Base-by-base conservation (phyloP, 441 rosid species). In the Populus tomentosa region DNA sequence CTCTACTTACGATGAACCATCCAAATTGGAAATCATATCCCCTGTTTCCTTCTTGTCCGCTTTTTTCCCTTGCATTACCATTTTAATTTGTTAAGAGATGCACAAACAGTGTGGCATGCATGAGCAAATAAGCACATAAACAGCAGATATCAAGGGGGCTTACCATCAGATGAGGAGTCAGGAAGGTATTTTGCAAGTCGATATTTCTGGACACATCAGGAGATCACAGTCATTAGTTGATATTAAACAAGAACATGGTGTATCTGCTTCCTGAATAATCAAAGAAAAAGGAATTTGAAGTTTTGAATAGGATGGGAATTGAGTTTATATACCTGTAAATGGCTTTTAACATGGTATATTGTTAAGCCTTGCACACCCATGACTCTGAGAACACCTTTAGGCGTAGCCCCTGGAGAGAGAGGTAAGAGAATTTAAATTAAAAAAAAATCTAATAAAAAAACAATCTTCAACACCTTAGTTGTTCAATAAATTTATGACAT, bases 351-450 rank as follows among this genome's bases (percentile, higher is more conserved):
- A 84, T 95, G 98, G 75, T 95, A 95, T 85, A 95, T 95, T 76
- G 99, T 95, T 80, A 95, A 85, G 68, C 95, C 97, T 83, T 94
- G 98, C 30, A 95, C 97, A 14, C 98, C 99, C 99, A 95, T 95
- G 69, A 94, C 98, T 84, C 99, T 87, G 36, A 95, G 97, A 79
- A 94, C 98, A 79, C 99, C 99, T 89, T 95, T 95, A 24, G 99
- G 98, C 61, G 99, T 95, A 77, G 99, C 99, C 79, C 99, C 99
- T 95, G 75, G 42, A 82, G 76, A 78, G 42, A 71, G 67, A 33
- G 66, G 21, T 61, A 10, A 63, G 46, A 68, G 72, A 24, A 70
- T 32, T 4, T 70, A 64, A 67, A 65, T 40, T 40, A 3, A 3
- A 10, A 32, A 40, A 77, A 75, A 72, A 5, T 32, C 7, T 11